Conservation (phyloP, 208 protist species). For the Porcisia hertigi region DNA sequence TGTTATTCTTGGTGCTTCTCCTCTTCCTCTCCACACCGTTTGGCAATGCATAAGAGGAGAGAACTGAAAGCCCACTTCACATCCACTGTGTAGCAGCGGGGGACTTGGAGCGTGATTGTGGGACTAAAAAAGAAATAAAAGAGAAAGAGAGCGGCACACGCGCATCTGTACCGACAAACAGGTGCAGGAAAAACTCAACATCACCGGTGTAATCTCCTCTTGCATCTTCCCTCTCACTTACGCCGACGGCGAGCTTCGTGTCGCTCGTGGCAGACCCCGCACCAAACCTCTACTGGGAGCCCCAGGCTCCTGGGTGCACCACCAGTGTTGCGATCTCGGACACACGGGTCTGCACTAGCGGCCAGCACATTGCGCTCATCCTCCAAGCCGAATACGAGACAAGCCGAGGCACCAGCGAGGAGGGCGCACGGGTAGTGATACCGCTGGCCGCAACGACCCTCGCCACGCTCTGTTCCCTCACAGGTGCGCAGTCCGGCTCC, state of each 20-base stretch:
- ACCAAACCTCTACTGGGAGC: constrained; percentile 56
- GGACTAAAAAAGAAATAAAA: too few relatives aligned
- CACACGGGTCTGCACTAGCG: neutral
- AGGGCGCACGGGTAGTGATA: constrained; percentile 80
- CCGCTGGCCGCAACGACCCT: constrained; percentile 28
- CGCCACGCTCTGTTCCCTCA: constrained; percentile 9
- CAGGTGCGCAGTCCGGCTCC: constrained; percentile 21
- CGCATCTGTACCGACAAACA: neutral
- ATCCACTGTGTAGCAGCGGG: too few relatives aligned
- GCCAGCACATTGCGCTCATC: constrained; percentile 18
- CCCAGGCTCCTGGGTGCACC: neutral
- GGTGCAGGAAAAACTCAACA: neutral
- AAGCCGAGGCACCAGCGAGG: constrained; percentile 58
- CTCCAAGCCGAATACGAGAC: constrained; percentile 57
- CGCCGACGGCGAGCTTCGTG: constrained; percentile 11
- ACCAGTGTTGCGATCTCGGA: constrained; percentile 1
- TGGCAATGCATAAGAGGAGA: too few relatives aligned
- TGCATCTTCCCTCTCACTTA: neutral
- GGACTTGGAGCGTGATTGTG: too few relatives aligned
- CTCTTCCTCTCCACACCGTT: too few relatives aligned
- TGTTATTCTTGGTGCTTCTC: neutral
- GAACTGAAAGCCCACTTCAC: too few relatives aligned
- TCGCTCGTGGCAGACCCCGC: constrained; percentile 39
- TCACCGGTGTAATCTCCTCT: neutral
- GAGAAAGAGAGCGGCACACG: too few relatives aligned